Base-by-base conservation (phyloP, 2,329 filamentous ascomycete genomes). In the Helicocarpus griseus region DNA sequence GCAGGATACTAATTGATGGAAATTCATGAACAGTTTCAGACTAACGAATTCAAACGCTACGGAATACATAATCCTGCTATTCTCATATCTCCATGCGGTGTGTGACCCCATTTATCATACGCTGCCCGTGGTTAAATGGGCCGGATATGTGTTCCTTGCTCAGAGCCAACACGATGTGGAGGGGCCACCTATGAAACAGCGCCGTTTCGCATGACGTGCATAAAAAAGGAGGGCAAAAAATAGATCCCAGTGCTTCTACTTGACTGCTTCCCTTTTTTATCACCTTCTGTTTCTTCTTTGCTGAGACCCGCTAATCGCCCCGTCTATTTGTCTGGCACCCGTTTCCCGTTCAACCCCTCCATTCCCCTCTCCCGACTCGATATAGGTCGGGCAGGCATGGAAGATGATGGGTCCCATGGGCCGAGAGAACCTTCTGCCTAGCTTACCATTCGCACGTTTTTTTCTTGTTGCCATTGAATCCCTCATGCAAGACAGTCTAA, bases 401-500 rank as follows among this genome's bases (percentile, higher is more conserved):
- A 26, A 13, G 4, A 33, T n/a, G n/a, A 33, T 46, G 29, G 28
- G 29, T 21, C 29, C 21, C 40, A 41, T 35, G 28, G 19, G 44
- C 29, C 44, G 28, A 46, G 28, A 46, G 44, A 24, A 46, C 44
- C 21, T n/a, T 5, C 2, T 24, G 14, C 22, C 40, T 17, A 43
- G 24, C 24, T 17, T n/a, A 17, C 24, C 14, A 31, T 35, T 46
- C 44, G 7, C 44, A 21, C 19, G 28, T n/a, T 26, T 5, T 26
- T 33, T 35, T 26, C 2, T 13, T 35, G 19, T 21, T 35, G 31
- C 29, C 33, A 19, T 21, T 19, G 19, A 35, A n/a, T 28, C 17
- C 19, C 21, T 21, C 29, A 46, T 46, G 44, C 44, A 46, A 31
- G 44, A 46, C 28, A 22, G 44, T 35, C 28, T 46, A 35, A 46